These are phyloP conservation scores for Allium cepa DNA, from an alignment of 106 monocot species.

Conservation along the genomic window DNA sequence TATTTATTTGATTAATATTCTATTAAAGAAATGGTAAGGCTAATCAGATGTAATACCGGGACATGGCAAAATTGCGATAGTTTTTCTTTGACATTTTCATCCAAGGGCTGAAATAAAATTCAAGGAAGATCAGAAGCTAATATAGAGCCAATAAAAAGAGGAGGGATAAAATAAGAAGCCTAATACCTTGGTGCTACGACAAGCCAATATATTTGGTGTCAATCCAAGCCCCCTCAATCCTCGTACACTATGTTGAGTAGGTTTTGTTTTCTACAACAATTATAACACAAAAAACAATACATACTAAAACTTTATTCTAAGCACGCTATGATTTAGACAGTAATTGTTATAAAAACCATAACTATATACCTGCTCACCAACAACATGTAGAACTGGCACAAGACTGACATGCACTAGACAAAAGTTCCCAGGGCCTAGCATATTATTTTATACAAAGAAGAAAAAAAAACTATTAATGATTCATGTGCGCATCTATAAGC, in stretches of 20 bases:
- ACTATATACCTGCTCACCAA: slow-evolving; percentile 30
- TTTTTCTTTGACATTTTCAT: slow-evolving; percentile 51
- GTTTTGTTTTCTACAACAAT: slow-evolving; percentile 62
- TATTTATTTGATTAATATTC: not conserved
- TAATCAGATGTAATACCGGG: slow-evolving; percentile 19
- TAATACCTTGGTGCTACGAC: slow-evolving; percentile 42
- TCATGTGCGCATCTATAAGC: too few relatives aligned
- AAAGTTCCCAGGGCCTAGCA: slow-evolving; percentile 30
- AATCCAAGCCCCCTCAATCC: slow-evolving; percentile 52
- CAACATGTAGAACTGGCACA: slow-evolving; percentile 34
- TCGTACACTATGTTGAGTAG: slow-evolving; percentile 66
- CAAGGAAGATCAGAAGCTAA: not conserved
- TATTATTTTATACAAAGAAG: too few relatives aligned
- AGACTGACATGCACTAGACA: slow-evolving; percentile 45
- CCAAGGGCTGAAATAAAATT: slow-evolving; percentile 31
- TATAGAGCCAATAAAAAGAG: not conserved
- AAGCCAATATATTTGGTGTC: slow-evolving; percentile 58
- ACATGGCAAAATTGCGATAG: slow-evolving; percentile 66
- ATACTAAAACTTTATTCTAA: slow-evolving; percentile 1
- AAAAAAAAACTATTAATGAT: too few relatives aligned
- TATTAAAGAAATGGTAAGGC: not conserved
- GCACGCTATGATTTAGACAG: not conserved
- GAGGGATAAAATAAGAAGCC: not conserved
- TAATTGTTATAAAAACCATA: not conserved
- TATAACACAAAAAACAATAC: not conserved